phyloP scores from a whole-genome alignment of 1,139 yeast genomes.

The Yamadazyma triangularis region DNA sequence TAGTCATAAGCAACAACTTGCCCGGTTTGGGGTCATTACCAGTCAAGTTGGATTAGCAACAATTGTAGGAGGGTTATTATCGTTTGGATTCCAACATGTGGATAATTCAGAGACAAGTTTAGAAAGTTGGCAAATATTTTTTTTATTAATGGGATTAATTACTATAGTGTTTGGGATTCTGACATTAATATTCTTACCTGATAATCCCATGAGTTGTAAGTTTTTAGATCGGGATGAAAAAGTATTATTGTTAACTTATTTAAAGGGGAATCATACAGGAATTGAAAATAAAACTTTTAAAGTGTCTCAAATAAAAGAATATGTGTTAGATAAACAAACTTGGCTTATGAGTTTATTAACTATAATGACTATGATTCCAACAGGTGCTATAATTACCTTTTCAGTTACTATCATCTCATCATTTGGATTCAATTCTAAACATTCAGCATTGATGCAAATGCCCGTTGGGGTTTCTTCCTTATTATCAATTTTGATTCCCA shows the following conservation, averaged over 20 bases:
- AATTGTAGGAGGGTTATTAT: slow-evolving; percentile 36
- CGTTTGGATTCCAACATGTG: slow-evolving; percentile 41
- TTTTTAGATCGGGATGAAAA: slow-evolving; percentile 27
- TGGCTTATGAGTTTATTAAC: slow-evolving; percentile 35
- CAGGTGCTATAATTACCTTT: slow-evolving; percentile 38
- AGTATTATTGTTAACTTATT: slow-evolving; percentile 23
- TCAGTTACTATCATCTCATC: slow-evolving; percentile 36
- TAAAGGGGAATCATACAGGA: slow-evolving; percentile 25
- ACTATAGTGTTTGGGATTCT: slow-evolving; percentile 29
- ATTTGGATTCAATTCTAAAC: slow-evolving; percentile 29
- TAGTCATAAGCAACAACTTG: slow-evolving; percentile 32
- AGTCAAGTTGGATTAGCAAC: slow-evolving; percentile 38
- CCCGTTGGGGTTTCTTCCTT: slow-evolving; percentile 36
- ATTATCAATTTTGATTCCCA: slow-evolving; percentile 27
- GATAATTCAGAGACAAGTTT: slow-evolving; percentile 14
- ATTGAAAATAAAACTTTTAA: slow-evolving; percentile 14
- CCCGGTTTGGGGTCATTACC: slow-evolving; percentile 34
- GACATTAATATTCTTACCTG: slow-evolving; percentile 26
- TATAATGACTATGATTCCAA: slow-evolving; percentile 32
- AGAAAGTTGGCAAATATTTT: slow-evolving; percentile 37
- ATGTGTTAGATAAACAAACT: slow-evolving; percentile 29
- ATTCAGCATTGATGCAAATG: slow-evolving; percentile 37
- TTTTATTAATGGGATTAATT: slow-evolving; percentile 32
- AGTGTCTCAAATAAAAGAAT: slow-evolving; percentile 23
- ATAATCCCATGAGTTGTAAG: slow-evolving; percentile 26